Conservation (phyloP, 1,284 basidiomycete genomes). For the Boletus sp. region DNA sequence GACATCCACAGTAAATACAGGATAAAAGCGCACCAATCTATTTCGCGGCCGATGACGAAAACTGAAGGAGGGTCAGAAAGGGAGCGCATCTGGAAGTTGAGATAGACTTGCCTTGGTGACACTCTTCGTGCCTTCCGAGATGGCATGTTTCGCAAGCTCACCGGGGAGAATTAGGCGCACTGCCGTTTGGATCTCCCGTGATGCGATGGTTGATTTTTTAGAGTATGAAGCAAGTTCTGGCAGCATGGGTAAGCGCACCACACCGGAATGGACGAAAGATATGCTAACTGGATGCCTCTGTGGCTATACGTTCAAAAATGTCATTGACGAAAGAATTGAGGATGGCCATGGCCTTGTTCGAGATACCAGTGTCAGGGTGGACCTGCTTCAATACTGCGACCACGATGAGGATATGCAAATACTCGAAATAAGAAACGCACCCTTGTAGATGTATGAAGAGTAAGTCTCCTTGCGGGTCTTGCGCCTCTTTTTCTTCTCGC, state of each 20-base stretch:
- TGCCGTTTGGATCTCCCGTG: slow-evolving; percentile 77
- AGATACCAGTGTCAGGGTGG: slow-evolving; percentile 78
- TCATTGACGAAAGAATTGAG: slow-evolving; percentile 74
- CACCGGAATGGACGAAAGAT: background rate
- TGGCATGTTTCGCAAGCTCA: slow-evolving; percentile 61
- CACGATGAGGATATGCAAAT: slow-evolving; percentile 34
- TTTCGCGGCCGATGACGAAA: slow-evolving; percentile 43
- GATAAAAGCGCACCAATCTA: slow-evolving; percentile 17
- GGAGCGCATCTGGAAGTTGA: slow-evolving; percentile 10
- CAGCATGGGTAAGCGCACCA: background rate
- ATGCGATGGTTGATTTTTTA: slow-evolving; percentile 79
- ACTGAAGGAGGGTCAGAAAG: slow-evolving; percentile 22
- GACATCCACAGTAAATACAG: slow-evolving; percentile 12
- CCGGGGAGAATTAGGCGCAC: slow-evolving; percentile 77
- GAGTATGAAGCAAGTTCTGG: slow-evolving; percentile 74
- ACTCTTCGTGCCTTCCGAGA: slow-evolving; percentile 76
- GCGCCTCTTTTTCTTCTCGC: slow-evolving; percentile 87
- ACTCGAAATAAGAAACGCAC: slow-evolving; percentile 41
- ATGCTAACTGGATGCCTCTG: slow-evolving; percentile 61
- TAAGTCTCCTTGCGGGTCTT: slow-evolving; percentile 89
- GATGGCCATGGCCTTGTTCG: slow-evolving; percentile 80
- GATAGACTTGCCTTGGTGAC: slow-evolving; percentile 37
- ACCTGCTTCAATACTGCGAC: slow-evolving; percentile 65
- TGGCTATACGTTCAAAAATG: slow-evolving; percentile 75
- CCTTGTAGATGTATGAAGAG: slow-evolving; percentile 93